Percentiles rank a stretch among this genome's conserved stretches.
phyloP scores from a whole-genome alignment of 805 yeast species.

The Starmera amethionina region DNA sequence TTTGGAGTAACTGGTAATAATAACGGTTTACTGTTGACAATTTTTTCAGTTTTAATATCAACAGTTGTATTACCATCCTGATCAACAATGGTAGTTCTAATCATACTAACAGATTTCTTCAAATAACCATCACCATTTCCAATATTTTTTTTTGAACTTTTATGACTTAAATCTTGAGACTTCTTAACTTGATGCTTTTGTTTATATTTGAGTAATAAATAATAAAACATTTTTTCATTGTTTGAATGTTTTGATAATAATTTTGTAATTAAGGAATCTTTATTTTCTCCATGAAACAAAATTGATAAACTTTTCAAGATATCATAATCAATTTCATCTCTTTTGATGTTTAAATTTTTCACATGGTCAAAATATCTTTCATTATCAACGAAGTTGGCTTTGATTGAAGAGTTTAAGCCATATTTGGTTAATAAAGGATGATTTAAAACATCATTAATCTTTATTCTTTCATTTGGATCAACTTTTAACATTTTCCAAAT shows the following conservation, averaged over 20 bases:
- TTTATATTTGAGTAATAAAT: conserved; percentile 62
- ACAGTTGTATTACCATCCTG: conserved; percentile 17
- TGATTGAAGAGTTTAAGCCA: conserved; percentile 28
- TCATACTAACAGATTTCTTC: conserved; percentile 31
- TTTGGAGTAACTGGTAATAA: conserved; percentile 6
- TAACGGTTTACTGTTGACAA: conserved; percentile 6
- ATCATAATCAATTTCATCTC: conserved; percentile 49
- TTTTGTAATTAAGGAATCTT: conserved; percentile 39
- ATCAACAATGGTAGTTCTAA: conserved; percentile 30
- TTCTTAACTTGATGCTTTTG: conserved; percentile 40
- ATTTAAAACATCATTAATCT: conserved; percentile 60
- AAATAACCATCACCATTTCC: conserved; percentile 22
- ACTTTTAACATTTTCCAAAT: conserved; percentile 74
- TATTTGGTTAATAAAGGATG: conserved; percentile 83
- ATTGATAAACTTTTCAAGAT: conserved; percentile 69
- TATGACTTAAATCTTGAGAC: conserved; percentile 8
- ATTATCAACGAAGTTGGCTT: conserved; percentile 18
- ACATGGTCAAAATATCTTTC: conserved; percentile 30
- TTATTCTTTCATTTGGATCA: conserved; percentile 71
- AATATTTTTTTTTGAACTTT: conserved; percentile 17
- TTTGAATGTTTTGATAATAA: conserved; percentile 48
- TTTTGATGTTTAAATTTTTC: conserved; percentile 26
- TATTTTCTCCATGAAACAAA: conserved; percentile 71
- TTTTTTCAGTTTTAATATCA: conserved; percentile 16
- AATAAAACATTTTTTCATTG: conserved; percentile 76